phyloP scores from a whole-genome alignment of 2,329 filamentous ascomycete species.

The Coleophoma crateriformis region DNA sequence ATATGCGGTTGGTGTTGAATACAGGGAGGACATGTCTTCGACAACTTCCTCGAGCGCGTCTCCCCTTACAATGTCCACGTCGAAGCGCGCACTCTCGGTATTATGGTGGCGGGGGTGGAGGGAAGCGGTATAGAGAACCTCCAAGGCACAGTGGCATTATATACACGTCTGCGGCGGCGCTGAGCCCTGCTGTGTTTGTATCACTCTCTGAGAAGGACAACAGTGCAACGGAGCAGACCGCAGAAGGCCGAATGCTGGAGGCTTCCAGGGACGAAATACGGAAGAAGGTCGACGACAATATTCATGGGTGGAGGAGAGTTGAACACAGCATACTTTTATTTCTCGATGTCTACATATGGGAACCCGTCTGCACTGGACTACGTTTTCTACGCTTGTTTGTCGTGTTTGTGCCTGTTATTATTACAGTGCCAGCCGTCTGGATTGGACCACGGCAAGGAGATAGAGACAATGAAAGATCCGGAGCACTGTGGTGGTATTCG shows the following conservation, averaged over 20 bases:
- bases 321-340: constrained; percentile 58
- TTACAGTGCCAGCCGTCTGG: constrained; percentile 76
- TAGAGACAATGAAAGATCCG: constrained; percentile 68
- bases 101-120: constrained; percentile 6
- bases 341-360: constrained; percentile 69
- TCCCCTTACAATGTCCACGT: constrained; percentile 16
- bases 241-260: constrained; percentile 82
- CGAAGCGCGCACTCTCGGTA: constrained; percentile 7
- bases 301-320: constrained; percentile 52
- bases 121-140: constrained; percentile 9
- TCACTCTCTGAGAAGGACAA: constrained; percentile 51
- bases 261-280: constrained; percentile 72
- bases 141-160: constrained; percentile 13
- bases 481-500: constrained; percentile 90
- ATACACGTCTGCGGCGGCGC: constrained; percentile 17
- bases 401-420: constrained; percentile 88
- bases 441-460: constrained; percentile 59
- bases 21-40: constrained; percentile 39
- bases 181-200: constrained; percentile 53
- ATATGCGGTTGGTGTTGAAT: constrained; percentile 40
- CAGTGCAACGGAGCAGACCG: constrained; percentile 55
- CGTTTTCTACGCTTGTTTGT: constrained; percentile 82
- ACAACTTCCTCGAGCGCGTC: constrained; percentile 26
- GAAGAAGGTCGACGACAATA: constrained; percentile 59
- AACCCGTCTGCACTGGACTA: constrained; percentile 80